Base-by-base conservation (phyloP, 176 grass and related monocot genomes). In the Musa troglodytarum region DNA sequence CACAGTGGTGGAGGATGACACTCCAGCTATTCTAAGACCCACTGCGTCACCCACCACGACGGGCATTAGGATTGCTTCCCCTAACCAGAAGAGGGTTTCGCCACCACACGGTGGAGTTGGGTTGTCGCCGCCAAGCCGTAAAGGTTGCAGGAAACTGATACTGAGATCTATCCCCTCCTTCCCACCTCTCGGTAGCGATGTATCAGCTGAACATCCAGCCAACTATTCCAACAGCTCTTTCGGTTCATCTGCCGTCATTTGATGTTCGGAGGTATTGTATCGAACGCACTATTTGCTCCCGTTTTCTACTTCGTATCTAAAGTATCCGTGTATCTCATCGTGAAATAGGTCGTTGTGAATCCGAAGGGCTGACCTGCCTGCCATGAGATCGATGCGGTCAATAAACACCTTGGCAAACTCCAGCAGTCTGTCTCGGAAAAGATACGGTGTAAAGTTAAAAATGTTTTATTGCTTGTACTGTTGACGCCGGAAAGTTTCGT, bases 101-200 rank as follows among this genome's bases (percentile, higher is more conserved):
- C 94, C 88, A 58, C 90, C 93, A n/a, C 89, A 96, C 54, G 81
- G 81, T 1, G 68, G 68, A 2, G 80, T 79, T 52, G 73, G 80
- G 65, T 49, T 79, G 61, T 89, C 95, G 3, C 90, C 84, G 10
- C 86, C 84, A 17, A 91, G 21, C 84, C 84, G 88, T 7, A 99
- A 99, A 77, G 95, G 90, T 69, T 85, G 90, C 12, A 83, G 88
- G 80, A 99, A 99, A 82, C 69, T 99, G 70, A 92, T 99, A 71
- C 72, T 99, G 65, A 94, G 85, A 87, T 99, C 95, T 9, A 99
- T 99, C 26, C 95, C 95, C 29, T 94, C 90, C 9, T 94, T 99
- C 65, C 90, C 90, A 0, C 93, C 94, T 57, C 88, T 98, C 14
- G 49, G 5, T 1, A 81, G 80, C 50, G 29, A 34, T 34, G 88